Evolutionary conservation across 148 eudicot species (phyloP), one percentile per base, ranked within the genome.

Genomic region (Vaccinium myrtillus): DNA sequence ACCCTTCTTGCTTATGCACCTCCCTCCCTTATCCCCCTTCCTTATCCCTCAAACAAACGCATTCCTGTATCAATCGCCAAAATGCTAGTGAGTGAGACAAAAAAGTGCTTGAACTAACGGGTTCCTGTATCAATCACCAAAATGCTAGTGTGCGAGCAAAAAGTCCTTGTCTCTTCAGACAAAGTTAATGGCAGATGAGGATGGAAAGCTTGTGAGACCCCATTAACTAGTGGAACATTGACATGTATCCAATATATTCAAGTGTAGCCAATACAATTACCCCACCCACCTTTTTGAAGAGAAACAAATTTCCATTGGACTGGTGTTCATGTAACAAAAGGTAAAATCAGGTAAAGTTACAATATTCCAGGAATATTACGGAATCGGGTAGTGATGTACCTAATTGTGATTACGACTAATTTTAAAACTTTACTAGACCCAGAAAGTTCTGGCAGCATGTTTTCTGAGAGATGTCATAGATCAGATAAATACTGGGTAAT

Each of bases 191-290:
- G 79, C 54, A 61, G 63, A 70, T 48, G 49, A 55, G 43, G 12
- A 54, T 25, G 25, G 63, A 56, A 27, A 84, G 74, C 74, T 80
- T 56, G 12, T 36, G 21, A 77, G 27, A 75, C 58, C 76, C 85
- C 69, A 87, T 80, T 58, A 77, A 23, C 76, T 71, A 74, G 79
- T 87, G 89, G 85, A 69, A 1, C 32, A 82, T 71, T 82, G 82
- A 54, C 63, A 50, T 32, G 73, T 75, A 58, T 74, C 83, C 86
- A 87, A 82, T 81, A 50, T 50, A 79, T 58, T 27, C 11, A 46
- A 19, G 54, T 10, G 27, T 23, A 48, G 56, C 58, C 50, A 81
- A 81, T 43, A 48, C 50, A 23, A 23, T n/a, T 56, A 21, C 6
- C 75, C 75, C 83, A 61, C 75, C 75, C 83, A 61, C 54, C 13